Percentiles rank a stretch among this genome's conserved stretches.
Conservation (phyloP, 2,329 filamentous ascomycete species). For the Phialophora chinensis region DNA sequence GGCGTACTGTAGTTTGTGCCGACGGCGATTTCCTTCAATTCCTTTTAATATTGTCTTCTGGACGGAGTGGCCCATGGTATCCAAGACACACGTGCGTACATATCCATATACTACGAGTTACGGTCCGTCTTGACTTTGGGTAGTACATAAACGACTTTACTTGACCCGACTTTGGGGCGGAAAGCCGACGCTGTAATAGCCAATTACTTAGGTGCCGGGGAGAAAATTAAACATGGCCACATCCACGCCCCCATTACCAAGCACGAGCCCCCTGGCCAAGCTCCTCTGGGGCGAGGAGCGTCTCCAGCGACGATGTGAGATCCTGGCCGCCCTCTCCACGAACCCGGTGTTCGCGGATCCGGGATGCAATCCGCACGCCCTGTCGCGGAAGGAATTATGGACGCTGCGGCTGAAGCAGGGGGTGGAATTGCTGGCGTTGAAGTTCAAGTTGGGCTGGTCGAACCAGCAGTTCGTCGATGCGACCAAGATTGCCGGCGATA, state of each 20-base stretch:
- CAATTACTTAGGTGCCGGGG: too few species aligned
- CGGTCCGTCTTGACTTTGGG: neutral
- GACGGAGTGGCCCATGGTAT: too few species aligned
- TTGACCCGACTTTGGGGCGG: neutral
- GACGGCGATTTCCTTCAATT: too few species aligned
- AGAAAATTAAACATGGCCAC: slow-evolving; percentile 3
- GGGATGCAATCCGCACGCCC: slow-evolving; percentile 7
- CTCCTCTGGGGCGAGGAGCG: slow-evolving; percentile 20
- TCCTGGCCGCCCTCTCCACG: slow-evolving; percentile 4
- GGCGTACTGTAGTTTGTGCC: neutral
- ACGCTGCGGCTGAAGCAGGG: slow-evolving; percentile 20
- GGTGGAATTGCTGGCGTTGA: slow-evolving; percentile 20
- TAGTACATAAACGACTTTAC: neutral
- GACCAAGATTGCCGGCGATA: slow-evolving; percentile 10
- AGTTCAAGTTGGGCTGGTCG: slow-evolving; percentile 24
- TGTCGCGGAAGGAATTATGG: slow-evolving; percentile 29
- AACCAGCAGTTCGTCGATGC: slow-evolving; percentile 24
- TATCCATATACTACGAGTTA: neutral
- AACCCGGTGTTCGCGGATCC: slow-evolving; percentile 12
- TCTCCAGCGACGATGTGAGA: slow-evolving; percentile 11
- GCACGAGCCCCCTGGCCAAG: slow-evolving; percentile 5
- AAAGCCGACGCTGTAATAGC: neutral
- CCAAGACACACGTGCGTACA: neutral
- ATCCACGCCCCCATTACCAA: neutral
- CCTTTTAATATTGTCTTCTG: too few species aligned